Percentiles rank a stretch among this genome's conserved stretches.
Conservation (phyloP, 2,329 filamentous ascomycete genomes). For the Alternaria burnsii region DNA sequence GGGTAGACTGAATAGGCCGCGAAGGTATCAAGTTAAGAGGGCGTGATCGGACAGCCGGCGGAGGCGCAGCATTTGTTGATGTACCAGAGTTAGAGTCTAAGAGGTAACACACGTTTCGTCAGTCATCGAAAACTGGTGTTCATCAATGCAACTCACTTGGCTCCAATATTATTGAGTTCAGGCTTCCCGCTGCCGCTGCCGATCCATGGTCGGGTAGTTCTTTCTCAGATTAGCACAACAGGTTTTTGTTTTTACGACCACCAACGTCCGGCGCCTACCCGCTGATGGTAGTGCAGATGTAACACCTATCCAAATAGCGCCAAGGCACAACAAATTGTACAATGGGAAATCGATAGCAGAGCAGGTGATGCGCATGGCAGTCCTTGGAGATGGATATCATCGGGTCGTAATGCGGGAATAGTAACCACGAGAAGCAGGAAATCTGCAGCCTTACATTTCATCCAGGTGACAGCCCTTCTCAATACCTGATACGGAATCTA, state of each 20-base stretch:
- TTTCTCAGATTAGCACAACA: slow-evolving; percentile 29
- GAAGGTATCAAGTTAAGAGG: slow-evolving; percentile 18
- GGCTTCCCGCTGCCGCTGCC: slow-evolving; percentile 4
- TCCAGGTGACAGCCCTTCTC: slow-evolving; percentile 24
- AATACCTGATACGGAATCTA: slow-evolving; percentile 25
- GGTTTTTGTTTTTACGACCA: slow-evolving; percentile 8
- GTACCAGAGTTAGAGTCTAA: slow-evolving; percentile 11
- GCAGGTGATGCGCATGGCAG: slow-evolving; percentile 23
- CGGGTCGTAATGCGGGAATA: slow-evolving; percentile 13
- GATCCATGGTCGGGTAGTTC: slow-evolving; percentile 20
- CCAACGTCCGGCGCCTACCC: slow-evolving; percentile 28
- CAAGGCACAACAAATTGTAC: slow-evolving; percentile 32
- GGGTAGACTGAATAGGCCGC: slow-evolving; percentile 9
- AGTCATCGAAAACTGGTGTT: background rate
- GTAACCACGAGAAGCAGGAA: slow-evolving; percentile 23
- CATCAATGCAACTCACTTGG: slow-evolving; percentile 25
- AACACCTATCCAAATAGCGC: slow-evolving; percentile 27
- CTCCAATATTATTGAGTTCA: slow-evolving; percentile 26
- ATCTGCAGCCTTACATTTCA: slow-evolving; percentile 26
- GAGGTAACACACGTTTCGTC: background rate
- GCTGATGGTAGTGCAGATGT: slow-evolving; percentile 27
- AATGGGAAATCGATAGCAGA: slow-evolving; percentile 18
- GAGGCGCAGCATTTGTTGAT: slow-evolving; percentile 14
- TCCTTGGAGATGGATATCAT: slow-evolving; percentile 11
- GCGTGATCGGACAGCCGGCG: background rate